Evolutionary conservation across 2,329 filamentous ascomycete species (phyloP).

Genomic region (Xylaria multiplex): DNA sequence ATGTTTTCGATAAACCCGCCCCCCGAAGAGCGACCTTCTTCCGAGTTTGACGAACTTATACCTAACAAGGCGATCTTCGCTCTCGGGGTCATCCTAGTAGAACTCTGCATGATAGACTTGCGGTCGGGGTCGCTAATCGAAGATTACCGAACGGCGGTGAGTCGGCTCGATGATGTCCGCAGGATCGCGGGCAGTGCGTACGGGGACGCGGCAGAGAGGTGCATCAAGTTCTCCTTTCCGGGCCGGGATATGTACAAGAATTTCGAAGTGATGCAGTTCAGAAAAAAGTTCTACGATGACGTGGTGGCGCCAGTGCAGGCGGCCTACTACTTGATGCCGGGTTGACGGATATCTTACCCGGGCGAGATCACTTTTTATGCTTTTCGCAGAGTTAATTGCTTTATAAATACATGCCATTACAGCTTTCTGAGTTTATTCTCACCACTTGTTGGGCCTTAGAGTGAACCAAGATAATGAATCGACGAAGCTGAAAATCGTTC

Average conservation of each 20-base stretch:
- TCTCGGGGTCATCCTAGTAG: slow-evolving; percentile 14
- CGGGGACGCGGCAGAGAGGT: slow-evolving; percentile 17
- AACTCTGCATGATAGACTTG: slow-evolving; percentile 12
- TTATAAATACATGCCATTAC: no score
- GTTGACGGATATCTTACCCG: background rate
- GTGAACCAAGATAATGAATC: no score
- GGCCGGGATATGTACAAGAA: slow-evolving; percentile 17
- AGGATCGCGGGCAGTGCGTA: slow-evolving; percentile 21
- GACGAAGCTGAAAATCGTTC: no score
- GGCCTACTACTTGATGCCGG: slow-evolving; percentile 25
- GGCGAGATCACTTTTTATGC: no score
- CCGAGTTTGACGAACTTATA: slow-evolving; percentile 13
- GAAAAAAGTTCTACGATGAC: slow-evolving; percentile 20
- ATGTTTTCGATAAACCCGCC: background rate
- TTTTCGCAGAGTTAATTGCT: no score
- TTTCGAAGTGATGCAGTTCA: slow-evolving; percentile 13
- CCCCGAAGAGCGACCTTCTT: background rate
- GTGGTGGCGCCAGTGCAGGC: slow-evolving; percentile 24
- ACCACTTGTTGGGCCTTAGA: no score
- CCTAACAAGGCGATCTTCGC: slow-evolving; percentile 22
- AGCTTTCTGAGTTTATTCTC: no score
- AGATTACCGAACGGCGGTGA: slow-evolving; percentile 12
- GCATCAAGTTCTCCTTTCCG: slow-evolving; percentile 21
- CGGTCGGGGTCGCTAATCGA: slow-evolving; percentile 6
- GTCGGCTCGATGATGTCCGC: slow-evolving; percentile 21